These are phyloP conservation scores for Licmophora abbreviata DNA, from an alignment of 108 stramenopile species.

Conservation along the genomic window DNA sequence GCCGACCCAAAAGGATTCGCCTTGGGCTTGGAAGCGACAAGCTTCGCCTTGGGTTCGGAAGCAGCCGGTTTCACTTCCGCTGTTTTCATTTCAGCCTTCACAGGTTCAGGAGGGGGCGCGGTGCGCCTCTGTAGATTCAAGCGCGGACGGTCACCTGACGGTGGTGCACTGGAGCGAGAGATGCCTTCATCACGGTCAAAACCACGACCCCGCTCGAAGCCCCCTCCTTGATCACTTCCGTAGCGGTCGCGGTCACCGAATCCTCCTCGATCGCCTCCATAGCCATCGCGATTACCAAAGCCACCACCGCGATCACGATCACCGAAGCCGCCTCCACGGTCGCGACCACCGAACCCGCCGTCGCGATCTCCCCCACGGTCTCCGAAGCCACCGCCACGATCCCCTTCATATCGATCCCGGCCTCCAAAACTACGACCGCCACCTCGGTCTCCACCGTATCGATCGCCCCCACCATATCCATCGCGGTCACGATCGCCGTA, in stretches of 20 bases:
- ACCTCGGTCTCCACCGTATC: conserved; percentile 3
- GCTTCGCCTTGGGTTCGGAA: neutral
- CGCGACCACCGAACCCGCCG: conserved; percentile 19
- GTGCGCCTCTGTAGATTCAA: conserved; percentile 48
- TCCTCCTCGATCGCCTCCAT: conserved; percentile 11
- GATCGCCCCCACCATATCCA: conserved; percentile 1
- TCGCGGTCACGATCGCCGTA: conserved; percentile 10
- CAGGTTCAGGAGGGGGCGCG: conserved; percentile 8
- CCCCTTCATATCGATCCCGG: conserved; percentile 13
- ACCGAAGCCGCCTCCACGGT: conserved; percentile 13
- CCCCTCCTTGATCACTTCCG: conserved; percentile 8
- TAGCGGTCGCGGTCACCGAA: conserved; percentile 8
- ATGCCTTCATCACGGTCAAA: conserved; percentile 8
- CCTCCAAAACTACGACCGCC: conserved; percentile 16
- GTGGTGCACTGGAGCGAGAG: conserved; percentile 8
- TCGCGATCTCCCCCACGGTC: conserved; percentile 9
- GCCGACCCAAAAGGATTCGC: conserved; percentile 38
- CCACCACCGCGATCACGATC: conserved; percentile 16
- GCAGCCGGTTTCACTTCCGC: neutral
- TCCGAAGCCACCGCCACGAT: conserved; percentile 11
- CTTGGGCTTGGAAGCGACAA: conserved; percentile 11
- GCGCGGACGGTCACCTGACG: conserved; percentile 41
- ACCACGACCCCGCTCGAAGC: neutral
- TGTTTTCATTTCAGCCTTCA: conserved; percentile 8
- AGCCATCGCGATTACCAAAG: conserved; percentile 12